A percentile compares a stretch with the other conserved stretches of the same genome.
phyloP scores from a whole-genome alignment of 768 basidiomycete species.

The Neoboletus subvelutipes region DNA sequence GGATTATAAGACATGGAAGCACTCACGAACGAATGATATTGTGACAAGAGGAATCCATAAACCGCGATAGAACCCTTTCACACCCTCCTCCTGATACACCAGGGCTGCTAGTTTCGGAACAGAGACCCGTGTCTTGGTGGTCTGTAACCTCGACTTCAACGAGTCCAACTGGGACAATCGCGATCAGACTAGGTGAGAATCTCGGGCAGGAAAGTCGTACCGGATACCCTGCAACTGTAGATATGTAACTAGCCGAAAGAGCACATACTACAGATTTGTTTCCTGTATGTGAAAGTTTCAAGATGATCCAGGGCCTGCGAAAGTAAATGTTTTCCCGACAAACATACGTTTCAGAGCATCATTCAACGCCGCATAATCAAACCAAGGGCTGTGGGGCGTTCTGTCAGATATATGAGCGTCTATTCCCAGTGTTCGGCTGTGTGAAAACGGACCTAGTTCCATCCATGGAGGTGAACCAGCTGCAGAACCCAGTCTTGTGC shows the following conservation, averaged over 20 bases:
- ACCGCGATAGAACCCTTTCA: constrained; percentile 87
- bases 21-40: constrained; percentile 94
- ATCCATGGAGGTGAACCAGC: constrained; percentile 77
- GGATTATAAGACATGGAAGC: constrained; percentile 1
- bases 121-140: constrained; percentile 70
- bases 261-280: constrained; percentile 90
- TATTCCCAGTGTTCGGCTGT: neutral
- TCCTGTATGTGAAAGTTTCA: constrained; percentile 40
- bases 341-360: constrained; percentile 65
- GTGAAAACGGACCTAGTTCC: constrained; percentile 53
- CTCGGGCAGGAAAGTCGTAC: constrained; percentile 34
- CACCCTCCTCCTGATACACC: constrained; percentile 83
- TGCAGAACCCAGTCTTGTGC: constrained; percentile 72
- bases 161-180: constrained; percentile 71
- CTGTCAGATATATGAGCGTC: constrained; percentile 24
- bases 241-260: constrained; percentile 87
- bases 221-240: constrained; percentile 91
- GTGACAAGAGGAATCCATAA: constrained; percentile 92
- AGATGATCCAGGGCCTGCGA: constrained; percentile 1
- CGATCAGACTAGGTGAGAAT: neutral
- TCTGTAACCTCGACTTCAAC: constrained; percentile 91
- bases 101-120: constrained; percentile 68
- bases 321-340: neutral
- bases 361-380: constrained; percentile 60
- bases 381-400: constrained; percentile 61